Evolutionary conservation across 495 filamentous ascomycete species (phyloP).

Genomic region (Aspergillus sclerotioniger): DNA sequence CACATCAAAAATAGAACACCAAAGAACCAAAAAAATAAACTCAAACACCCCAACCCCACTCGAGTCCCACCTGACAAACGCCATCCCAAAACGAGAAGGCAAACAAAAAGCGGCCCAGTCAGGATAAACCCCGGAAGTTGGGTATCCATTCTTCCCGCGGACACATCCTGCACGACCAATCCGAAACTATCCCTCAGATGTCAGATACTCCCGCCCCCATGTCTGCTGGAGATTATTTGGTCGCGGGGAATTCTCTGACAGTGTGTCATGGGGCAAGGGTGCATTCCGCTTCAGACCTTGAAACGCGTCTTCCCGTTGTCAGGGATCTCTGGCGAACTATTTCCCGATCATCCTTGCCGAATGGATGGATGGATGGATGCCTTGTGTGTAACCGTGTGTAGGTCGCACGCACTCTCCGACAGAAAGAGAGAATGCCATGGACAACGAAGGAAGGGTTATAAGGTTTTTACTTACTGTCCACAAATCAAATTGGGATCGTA

Average conservation of each 20-base stretch:
- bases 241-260: too few relatives aligned
- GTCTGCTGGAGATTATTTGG: too few relatives aligned
- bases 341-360: background rate
- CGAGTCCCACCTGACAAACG: background rate
- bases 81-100: background rate
- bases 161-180: background rate
- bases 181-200: background rate
- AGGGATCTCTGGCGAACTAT: background rate
- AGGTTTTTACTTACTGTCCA: background rate
- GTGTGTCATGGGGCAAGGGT: too few relatives aligned
- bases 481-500: too few relatives aligned
- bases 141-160: background rate
- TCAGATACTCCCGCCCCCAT: background rate
- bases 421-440: too few relatives aligned
- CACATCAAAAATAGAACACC: background rate
- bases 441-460: background rate
- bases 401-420: too few relatives aligned
- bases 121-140: background rate
- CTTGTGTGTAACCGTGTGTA: too few relatives aligned
- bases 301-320: background rate
- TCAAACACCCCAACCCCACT: background rate
- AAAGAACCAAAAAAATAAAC: background rate
- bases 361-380: too few relatives aligned
- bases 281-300: background rate
- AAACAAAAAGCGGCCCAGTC: background rate